A percentile compares a stretch with the other conserved stretches of the same genome.
Conservation (phyloP, 805 yeast genomes). For the Nakazawaea wyomingensis region DNA sequence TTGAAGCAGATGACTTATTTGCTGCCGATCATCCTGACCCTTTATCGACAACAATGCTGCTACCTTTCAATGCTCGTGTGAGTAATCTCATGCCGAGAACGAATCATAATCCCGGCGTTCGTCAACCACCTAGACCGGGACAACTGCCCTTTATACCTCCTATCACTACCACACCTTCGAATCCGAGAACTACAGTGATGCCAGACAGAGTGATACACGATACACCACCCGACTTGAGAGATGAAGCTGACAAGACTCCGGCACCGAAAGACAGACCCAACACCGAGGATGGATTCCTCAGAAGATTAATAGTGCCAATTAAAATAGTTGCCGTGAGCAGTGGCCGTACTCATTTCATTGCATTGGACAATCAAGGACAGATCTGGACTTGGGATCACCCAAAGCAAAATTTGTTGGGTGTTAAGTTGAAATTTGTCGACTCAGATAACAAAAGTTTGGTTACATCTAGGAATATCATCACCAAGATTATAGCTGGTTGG, state of each 20-base stretch:
- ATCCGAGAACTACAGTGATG: conserved; percentile 1
- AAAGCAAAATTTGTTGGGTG: conserved; percentile 34
- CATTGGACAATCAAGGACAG: conserved; percentile 42
- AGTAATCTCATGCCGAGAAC: neutral
- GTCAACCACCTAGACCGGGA: conserved; percentile 7
- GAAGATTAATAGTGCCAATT: neutral
- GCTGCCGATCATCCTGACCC: neutral
- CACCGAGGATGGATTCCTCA: conserved; percentile 16
- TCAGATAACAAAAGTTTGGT: conserved; percentile 10
- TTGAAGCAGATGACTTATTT: conserved; percentile 24
- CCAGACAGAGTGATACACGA: conserved; percentile 2
- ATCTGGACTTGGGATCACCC: conserved; percentile 61
- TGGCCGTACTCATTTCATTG: conserved; percentile 63
- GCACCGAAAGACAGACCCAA: conserved; percentile 15
- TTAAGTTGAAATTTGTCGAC: conserved; percentile 35
- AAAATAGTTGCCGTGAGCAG: conserved; percentile 41
- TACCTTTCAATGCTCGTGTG: neutral
- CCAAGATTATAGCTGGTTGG: conserved; percentile 66
- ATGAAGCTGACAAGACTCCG: conserved; percentile 10
- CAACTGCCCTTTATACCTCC: conserved; percentile 5
- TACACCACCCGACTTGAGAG: conserved; percentile 10
- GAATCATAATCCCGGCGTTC: neutral
- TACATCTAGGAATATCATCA: conserved; percentile 25
- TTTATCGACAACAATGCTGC: neutral
- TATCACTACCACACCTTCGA: no score